phyloP scores from a whole-genome alignment of 78 protist genomes.

The Dictyostelium citrinum region DNA sequence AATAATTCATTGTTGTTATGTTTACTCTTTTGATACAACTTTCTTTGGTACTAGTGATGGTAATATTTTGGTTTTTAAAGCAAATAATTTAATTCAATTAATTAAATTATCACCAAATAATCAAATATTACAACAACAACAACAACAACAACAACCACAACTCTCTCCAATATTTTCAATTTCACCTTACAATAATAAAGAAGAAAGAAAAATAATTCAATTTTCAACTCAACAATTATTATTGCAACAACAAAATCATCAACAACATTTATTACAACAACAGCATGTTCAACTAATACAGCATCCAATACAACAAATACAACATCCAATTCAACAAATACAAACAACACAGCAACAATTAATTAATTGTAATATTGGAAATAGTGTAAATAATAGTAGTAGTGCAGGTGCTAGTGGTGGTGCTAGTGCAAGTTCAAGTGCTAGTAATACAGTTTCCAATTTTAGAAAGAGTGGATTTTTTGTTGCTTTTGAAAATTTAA shows the following conservation, averaged over 20 bases:
- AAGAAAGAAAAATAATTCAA: background rate
- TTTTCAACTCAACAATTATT: background rate
- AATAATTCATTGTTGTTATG: background rate
- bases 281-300: background rate
- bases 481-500: background rate
- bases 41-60: constrained; percentile 19
- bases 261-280: background rate
- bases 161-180: background rate
- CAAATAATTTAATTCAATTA: background rate
- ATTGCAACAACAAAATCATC: background rate
- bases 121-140: background rate
- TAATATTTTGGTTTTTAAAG: background rate
- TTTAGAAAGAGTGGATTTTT: background rate
- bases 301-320: background rate
- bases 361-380: background rate
- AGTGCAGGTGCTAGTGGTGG: background rate
- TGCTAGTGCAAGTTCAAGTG: background rate
- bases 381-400: background rate
- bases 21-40: background rate
- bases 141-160: background rate
- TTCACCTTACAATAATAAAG: background rate
- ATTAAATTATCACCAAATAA: background rate
- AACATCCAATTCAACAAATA: background rate
- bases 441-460: background rate
- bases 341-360: background rate